phyloP scores from a whole-genome alignment of 1,139 yeast species.

The Schwanniomyces etchellsii region DNA sequence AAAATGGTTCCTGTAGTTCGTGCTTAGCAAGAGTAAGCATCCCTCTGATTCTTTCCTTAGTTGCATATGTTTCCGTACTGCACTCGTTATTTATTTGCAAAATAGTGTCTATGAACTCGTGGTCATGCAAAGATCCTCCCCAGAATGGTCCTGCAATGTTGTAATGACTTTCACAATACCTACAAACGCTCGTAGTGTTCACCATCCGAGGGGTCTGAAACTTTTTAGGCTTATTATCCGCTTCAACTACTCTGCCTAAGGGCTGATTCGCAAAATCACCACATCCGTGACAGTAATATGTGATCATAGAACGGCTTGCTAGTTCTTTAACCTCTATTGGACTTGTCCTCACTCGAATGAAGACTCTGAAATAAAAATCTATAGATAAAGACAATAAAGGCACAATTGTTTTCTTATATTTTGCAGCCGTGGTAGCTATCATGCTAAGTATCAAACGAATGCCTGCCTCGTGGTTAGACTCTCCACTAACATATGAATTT shows the following conservation, averaged over 20 bases:
- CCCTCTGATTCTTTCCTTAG: constrained; percentile 80
- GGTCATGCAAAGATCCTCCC: constrained; percentile 72
- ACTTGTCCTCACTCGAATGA: constrained; percentile 68
- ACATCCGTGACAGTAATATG: constrained; percentile 87
- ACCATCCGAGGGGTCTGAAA: constrained; percentile 32
- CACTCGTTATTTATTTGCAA: constrained; percentile 45
- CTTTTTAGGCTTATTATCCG: constrained; percentile 24
- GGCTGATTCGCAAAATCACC: constrained; percentile 66
- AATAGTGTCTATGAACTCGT: constrained; percentile 58
- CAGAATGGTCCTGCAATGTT: constrained; percentile 97
- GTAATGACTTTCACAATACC: constrained; percentile 61
- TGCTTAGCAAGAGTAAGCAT: constrained; percentile 80
- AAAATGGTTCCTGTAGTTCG: constrained; percentile 70
- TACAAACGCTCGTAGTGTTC: constrained; percentile 52
- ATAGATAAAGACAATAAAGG: constrained; percentile 82
- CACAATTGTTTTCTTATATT: constrained; percentile 79
- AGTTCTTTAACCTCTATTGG: constrained; percentile 77
- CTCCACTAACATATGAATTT: constrained; percentile 67
- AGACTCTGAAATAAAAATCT: constrained; percentile 86
- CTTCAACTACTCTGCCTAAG: constrained; percentile 56
- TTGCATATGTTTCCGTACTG: constrained; percentile 58
- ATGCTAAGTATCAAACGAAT: constrained; percentile 73
- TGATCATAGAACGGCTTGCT: constrained; percentile 68
- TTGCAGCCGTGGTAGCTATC: constrained; percentile 81
- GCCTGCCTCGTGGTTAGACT: constrained; percentile 91